Conservation (phyloP, 164 flowering plant species). For the Aristolochia fimbriata region DNA sequence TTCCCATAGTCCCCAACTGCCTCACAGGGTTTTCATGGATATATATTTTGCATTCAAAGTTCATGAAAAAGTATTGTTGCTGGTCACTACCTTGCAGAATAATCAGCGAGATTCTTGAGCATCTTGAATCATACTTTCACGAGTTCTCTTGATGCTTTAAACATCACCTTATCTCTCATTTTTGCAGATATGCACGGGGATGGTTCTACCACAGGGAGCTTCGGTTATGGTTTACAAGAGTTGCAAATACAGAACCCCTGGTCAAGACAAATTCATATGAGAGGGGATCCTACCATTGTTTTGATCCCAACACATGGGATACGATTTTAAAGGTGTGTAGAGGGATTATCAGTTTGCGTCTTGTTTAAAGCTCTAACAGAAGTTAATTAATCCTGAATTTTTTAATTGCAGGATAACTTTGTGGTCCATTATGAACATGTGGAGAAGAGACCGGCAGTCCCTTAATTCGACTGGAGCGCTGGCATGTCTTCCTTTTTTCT, state of each 20-base stretch:
- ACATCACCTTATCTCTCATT: no score
- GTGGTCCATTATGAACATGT: slow-evolving; percentile 26
- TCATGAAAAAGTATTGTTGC: no score
- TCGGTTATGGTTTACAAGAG: slow-evolving; percentile 24
- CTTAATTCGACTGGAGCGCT: slow-evolving; percentile 15
- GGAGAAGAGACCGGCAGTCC: slow-evolving; percentile 32
- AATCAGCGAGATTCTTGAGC: no score
- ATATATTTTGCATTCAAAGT: not conserved
- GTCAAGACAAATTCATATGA: slow-evolving; percentile 27
- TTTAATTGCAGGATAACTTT: slow-evolving; percentile 28
- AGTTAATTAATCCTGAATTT: not conserved
- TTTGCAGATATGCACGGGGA: slow-evolving; percentile 26
- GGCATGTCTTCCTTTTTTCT: not conserved
- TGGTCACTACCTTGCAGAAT: no score
- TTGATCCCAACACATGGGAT: slow-evolving; percentile 32
- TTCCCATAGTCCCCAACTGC: not conserved
- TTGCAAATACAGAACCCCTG: slow-evolving; percentile 21
- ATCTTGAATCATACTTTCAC: no score
- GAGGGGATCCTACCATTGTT: slow-evolving; percentile 34
- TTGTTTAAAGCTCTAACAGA: not conserved
- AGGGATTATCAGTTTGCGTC: not conserved
- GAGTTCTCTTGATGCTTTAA: no score
- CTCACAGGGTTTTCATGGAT: not conserved
- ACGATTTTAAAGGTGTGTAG: slow-evolving; percentile 27
- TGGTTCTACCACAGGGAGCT: slow-evolving; percentile 35